Evolutionary conservation across 768 basidiomycete genomes (phyloP).

Genomic region (Glaciozyma martinii): DNA sequence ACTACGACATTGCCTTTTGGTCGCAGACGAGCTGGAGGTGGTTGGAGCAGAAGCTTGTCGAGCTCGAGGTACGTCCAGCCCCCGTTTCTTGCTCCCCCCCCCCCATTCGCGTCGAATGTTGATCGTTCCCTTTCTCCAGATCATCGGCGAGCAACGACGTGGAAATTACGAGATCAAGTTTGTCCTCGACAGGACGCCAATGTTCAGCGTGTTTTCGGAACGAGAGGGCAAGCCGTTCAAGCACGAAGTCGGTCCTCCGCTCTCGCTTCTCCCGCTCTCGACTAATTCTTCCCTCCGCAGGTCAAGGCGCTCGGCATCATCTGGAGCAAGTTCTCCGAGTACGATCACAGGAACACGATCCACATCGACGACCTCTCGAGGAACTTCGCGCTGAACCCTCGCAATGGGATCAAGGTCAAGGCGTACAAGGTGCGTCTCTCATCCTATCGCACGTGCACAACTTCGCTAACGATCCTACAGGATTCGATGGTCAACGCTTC

Average conservation of each 20-base stretch:
- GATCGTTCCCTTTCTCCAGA: neutral
- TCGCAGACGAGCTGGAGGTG: constrained; percentile 80
- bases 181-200: constrained; percentile 77
- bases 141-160: constrained; percentile 9
- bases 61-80: constrained; percentile 56
- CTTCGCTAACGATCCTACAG: neutral
- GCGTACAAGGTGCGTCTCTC: constrained; percentile 52
- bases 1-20: constrained; percentile 88
- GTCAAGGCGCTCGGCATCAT: constrained; percentile 77
- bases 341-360: constrained; percentile 63
- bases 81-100: neutral
- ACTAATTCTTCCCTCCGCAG: constrained; percentile 3
- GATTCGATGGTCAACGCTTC: neutral
- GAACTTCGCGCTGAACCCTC: constrained; percentile 80
- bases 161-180: constrained; percentile 35
- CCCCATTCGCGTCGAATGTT: too few species aligned
- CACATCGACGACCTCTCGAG: constrained; percentile 55
- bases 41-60: constrained; percentile 78
- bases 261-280: neutral
- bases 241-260: constrained; percentile 40
- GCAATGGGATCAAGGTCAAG: constrained; percentile 70
- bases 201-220: constrained; percentile 78
- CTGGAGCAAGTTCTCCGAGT: constrained; percentile 73
- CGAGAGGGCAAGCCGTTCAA: constrained; percentile 59
- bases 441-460: too few species aligned